Evolutionary conservation across 2,329 filamentous ascomycete genomes (phyloP), one percentile per base, ranked within the genome.

Genomic region (Metarhizium brunneum): DNA sequence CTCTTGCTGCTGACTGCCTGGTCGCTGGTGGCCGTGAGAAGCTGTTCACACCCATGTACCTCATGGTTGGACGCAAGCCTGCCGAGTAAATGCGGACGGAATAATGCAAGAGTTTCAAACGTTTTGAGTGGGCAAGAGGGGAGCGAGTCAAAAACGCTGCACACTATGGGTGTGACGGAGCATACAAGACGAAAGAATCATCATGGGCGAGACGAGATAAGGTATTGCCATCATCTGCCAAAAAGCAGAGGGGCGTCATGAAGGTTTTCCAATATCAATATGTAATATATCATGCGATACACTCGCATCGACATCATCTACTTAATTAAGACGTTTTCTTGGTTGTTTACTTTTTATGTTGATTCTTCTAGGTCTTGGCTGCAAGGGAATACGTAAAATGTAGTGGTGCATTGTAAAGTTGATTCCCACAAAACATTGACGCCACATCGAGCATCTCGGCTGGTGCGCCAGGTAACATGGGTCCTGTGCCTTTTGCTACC

Each of bases 1-100:
- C 88, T 6, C 67, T 85, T 57, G 92, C 90, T 36, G 91, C 83
- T 11, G 92, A 96, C 72, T 88, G 84, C 65, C 77, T 97, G 53
- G 92, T 96, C 25, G 90, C 88, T 50, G 92, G 92, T 72, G 92
- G 85, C 40, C 83, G 84, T 70, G 80, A 92, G 76, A 88, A 95
- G 71, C 81, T 97, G n/a, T 97, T 97, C 75, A 97, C 92, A 1
- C 92, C 92, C 56, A 97, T 97, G 92, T 96, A 96, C 76, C 78
- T 97, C 68, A 96, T 96, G 90, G 83, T 96, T 57, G 92, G 84
- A 58, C 85, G 89, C 74, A 96, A 96, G 80, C 90, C 92, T 53
- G 62, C 54, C 32, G 43, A 59, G 52, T 63, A 58, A 55, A 47
- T 14, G 11, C 36, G 42, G 5, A 6, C 8, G 11, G 14, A 30